Percentiles rank a stretch among this genome's conserved stretches.
These are phyloP conservation scores for Epicoccum nigrum DNA, from an alignment of 2,329 filamentous ascomycete species.

Conservation along the genomic window DNA sequence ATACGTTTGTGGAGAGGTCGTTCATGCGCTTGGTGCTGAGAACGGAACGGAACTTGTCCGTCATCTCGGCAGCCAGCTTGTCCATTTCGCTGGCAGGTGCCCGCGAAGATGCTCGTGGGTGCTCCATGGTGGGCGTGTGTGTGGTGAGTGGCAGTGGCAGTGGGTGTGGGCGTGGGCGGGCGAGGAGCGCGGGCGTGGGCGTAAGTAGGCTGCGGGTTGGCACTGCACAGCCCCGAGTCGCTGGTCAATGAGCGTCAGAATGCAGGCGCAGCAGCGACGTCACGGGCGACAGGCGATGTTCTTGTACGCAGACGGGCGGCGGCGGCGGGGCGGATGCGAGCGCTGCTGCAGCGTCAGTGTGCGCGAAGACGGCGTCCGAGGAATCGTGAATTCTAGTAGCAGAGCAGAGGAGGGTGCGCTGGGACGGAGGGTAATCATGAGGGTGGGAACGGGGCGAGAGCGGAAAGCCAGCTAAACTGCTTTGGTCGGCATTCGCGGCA, in stretches of 20 bases:
- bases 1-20: conserved; percentile 68
- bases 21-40: conserved; percentile 87
- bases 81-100: conserved; percentile 38
- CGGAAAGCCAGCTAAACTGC: conserved; percentile 15
- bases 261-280: conserved; percentile 14
- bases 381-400: conserved; percentile 8
- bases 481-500: conserved; percentile 20
- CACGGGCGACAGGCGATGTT: not conserved
- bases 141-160: conserved; percentile 17
- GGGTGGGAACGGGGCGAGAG: conserved; percentile 22
- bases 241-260: conserved; percentile 15
- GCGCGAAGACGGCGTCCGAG: conserved; percentile 15
- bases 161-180: conserved; percentile 19
- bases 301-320: conserved; percentile 9
- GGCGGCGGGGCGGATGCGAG: conserved; percentile 5
- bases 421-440: conserved; percentile 20
- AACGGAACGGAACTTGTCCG: conserved; percentile 83
- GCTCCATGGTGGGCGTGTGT: conserved; percentile 41
- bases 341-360: conserved; percentile 16
- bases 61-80: conserved; percentile 72
- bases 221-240: conserved; percentile 19
- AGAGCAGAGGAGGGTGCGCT: conserved; percentile 13
- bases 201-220: conserved; percentile 15
- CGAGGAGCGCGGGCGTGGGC: conserved; percentile 12
- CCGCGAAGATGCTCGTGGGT: conserved; percentile 39